A percentile compares a stretch with the other conserved stretches of the same genome.
These are phyloP conservation scores for Aaosphaeria pasadenensis DNA, from an alignment of 2,329 filamentous ascomycete genomes.

Conservation along the genomic window DNA sequence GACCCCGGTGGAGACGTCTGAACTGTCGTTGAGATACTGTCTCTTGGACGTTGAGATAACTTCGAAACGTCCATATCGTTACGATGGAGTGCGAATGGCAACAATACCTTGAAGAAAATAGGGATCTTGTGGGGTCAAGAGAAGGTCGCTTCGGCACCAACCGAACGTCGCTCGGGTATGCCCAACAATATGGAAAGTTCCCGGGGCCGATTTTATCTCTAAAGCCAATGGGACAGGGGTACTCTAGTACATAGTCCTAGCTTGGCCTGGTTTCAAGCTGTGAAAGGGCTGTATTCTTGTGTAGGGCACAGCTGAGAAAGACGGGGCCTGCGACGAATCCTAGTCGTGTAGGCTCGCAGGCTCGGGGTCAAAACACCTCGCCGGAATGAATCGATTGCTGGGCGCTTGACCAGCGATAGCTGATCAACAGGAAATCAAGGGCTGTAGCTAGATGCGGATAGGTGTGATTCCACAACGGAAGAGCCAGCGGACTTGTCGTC, in stretches of 20 bases:
- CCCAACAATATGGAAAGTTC: conserved; percentile 23
- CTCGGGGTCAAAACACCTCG: conserved; percentile 11
- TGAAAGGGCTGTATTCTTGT: conserved; percentile 8
- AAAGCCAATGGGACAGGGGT: conserved; percentile 21
- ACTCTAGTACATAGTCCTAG: conserved; percentile 22
- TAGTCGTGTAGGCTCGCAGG: conserved; percentile 15
- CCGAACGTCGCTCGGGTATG: conserved; percentile 27
- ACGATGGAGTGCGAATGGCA: conserved; percentile 1
- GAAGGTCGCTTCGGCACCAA: conserved; percentile 28
- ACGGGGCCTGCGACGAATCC: conserved; percentile 15
- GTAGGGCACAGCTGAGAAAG: conserved; percentile 16
- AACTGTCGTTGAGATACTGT: conserved; percentile 12
- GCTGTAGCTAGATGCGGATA: conserved; percentile 7
- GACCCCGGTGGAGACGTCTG: conserved; percentile 32
- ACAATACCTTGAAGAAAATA: conserved; percentile 11
- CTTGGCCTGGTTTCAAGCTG: conserved; percentile 14
- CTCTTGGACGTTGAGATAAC: conserved; percentile 11
- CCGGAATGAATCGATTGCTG: conserved; percentile 18
- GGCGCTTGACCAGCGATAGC: conserved; percentile 20
- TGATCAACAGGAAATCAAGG: conserved; percentile 9
- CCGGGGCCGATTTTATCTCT: conserved; percentile 11
- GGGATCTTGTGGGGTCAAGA: conserved; percentile 23
- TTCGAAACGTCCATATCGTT: conserved; percentile 16
- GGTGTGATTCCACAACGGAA: conserved; percentile 9
- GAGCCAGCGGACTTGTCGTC: conserved; percentile 2